A percentile compares a stretch with the other conserved stretches of the same genome.
phyloP scores from a whole-genome alignment of 805 yeast species.

The Metschnikowia shivogae region DNA sequence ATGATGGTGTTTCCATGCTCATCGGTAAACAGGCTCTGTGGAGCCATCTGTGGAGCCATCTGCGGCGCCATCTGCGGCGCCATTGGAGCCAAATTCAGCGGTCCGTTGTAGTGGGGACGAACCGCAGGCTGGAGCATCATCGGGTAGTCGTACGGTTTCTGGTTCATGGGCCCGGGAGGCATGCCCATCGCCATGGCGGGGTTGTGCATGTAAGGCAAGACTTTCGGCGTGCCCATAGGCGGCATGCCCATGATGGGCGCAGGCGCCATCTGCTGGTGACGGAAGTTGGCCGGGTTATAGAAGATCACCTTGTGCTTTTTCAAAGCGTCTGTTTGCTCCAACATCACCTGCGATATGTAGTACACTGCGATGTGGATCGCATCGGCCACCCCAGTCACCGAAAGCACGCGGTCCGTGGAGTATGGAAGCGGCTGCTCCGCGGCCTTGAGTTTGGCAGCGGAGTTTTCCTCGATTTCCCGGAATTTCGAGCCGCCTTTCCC shows the following conservation, averaged over 20 bases:
- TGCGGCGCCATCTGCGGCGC: conserved; percentile 18
- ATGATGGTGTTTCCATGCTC: conserved; percentile 42
- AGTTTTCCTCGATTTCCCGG: conserved; percentile 75
- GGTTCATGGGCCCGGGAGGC: conserved; percentile 13
- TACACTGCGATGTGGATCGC: conserved; percentile 82
- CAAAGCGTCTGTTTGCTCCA: conserved; percentile 52
- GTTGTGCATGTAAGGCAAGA: conserved; percentile 17
- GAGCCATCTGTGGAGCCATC: conserved; percentile 9
- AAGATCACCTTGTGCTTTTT: conserved; percentile 52
- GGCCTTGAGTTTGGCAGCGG: conserved; percentile 74
- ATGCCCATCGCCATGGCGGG: conserved; percentile 11
- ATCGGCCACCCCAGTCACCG: conserved; percentile 76
- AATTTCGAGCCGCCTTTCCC: conserved; percentile 74
- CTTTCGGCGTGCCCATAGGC: conserved; percentile 19
- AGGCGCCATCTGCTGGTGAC: conserved; percentile 11
- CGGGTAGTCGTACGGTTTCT: conserved; percentile 33
- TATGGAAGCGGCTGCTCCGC: conserved; percentile 67
- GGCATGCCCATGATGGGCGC: conserved; percentile 19
- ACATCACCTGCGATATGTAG: conserved; percentile 63
- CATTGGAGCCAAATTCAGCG: conserved; percentile 10
- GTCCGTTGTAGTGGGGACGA: conserved; percentile 24
- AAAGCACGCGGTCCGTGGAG: conserved; percentile 72
- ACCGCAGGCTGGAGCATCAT: conserved; percentile 39
- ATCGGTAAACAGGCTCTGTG: conserved; percentile 37
- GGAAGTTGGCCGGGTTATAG: conserved; percentile 53